Percentiles rank a stretch among this genome's conserved stretches.
Conservation (phyloP, 179 eudicot species). For the Heliamphora pulchella region DNA sequence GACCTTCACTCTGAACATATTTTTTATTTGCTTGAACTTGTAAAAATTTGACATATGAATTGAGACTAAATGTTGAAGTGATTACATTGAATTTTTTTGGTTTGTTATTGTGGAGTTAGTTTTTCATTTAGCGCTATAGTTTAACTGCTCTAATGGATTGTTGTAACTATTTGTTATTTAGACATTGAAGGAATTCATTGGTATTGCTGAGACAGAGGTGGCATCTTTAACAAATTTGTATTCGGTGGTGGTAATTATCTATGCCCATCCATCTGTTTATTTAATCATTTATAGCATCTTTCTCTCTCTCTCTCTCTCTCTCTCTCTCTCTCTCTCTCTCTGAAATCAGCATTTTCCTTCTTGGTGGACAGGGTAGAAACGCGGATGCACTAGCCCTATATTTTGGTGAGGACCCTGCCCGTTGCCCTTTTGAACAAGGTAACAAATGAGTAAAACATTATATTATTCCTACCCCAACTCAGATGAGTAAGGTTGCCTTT, state of each 20-base stretch:
- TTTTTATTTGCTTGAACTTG: background rate
- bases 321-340: background rate
- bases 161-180: constrained; percentile 15
- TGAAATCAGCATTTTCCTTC: constrained; percentile 13
- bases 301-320: constrained; percentile 1
- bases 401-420: constrained; percentile 91
- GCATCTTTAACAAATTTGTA: constrained; percentile 56
- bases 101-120: background rate
- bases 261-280: background rate
- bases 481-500: background rate
- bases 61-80: background rate
- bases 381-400: constrained; percentile 79
- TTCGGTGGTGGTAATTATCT: constrained; percentile 52
- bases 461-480: background rate
- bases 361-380: constrained; percentile 66
- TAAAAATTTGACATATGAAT: background rate
- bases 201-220: constrained; percentile 60
- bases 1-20: background rate
- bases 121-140: background rate
- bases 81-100: background rate
- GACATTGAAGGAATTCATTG: constrained; percentile 63
- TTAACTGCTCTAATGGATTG: constrained; percentile 4
- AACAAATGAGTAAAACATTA: constrained; percentile 10
- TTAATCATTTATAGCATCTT: background rate
- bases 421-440: constrained; percentile 94